Conservation (phyloP, 164 flowering plant species). For the Berberis thunbergii region DNA sequence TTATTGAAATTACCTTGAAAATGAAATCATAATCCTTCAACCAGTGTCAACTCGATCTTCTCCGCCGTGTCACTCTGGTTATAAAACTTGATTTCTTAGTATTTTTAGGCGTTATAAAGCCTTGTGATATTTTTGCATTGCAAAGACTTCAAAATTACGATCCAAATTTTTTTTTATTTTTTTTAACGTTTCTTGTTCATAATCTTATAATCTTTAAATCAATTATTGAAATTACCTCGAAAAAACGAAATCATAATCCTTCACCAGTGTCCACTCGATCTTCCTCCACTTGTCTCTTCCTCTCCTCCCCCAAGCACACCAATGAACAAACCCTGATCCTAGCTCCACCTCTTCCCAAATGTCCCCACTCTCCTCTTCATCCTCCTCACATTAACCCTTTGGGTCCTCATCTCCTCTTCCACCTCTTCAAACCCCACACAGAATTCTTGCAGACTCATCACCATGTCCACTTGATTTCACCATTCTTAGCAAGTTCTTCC, state of each 20-base stretch:
- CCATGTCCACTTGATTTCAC: constrained; percentile 41
- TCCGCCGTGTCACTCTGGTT: not conserved
- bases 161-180: no score
- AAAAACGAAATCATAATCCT: not conserved
- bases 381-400: not conserved
- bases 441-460: constrained; percentile 10
- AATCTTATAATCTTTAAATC: not conserved
- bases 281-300: not conserved
- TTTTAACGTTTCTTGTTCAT: no score
- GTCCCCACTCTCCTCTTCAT: constrained; percentile 10
- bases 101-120: no score
- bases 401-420: not conserved
- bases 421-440: not conserved
- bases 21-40: not conserved
- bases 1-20: not conserved
- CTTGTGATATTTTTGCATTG: no score
- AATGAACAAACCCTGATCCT: constrained; percentile 7
- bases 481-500: constrained; percentile 18
- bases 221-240: not conserved
- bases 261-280: not conserved
- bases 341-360: not conserved
- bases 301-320: not conserved
- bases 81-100: no score
- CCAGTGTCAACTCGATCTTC: not conserved
- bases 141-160: no score